phyloP scores from a whole-genome alignment of 2,329 filamentous ascomycete genomes.

The Cadophora luteo-olivacea region DNA sequence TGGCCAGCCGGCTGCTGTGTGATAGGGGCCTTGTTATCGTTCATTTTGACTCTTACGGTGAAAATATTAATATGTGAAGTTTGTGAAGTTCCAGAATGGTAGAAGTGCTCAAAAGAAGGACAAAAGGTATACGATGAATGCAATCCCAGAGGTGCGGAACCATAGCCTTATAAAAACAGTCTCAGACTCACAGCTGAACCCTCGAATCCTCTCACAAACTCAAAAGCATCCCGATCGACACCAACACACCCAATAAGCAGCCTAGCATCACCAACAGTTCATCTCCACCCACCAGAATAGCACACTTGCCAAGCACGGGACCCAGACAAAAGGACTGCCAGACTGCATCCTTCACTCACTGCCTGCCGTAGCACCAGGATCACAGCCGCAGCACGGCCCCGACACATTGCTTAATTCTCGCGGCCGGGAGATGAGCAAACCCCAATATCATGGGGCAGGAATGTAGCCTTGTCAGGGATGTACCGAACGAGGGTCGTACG shows the following conservation, averaged over 20 bases:
- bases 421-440: background rate
- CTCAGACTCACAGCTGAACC: background rate
- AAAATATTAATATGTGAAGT: background rate
- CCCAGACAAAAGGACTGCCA: conserved; percentile 1
- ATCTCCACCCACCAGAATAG: conserved; percentile 22
- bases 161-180: conserved; percentile 14
- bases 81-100: background rate
- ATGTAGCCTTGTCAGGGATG: background rate
- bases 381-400: conserved; percentile 13
- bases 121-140: background rate
- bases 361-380: background rate
- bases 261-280: conserved; percentile 1
- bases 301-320: background rate
- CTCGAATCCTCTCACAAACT: background rate
- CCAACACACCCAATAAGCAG: background rate
- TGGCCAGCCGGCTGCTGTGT: conserved; percentile 14
- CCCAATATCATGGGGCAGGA: conserved; percentile 8
- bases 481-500: conserved; percentile 4
- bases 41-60: conserved; percentile 6
- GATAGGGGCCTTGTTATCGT: conserved; percentile 6
- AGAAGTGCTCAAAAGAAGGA: background rate
- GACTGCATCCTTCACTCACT: conserved; percentile 1
- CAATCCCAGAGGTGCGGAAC: background rate
- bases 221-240: conserved; percentile 5
- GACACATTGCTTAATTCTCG: conserved; percentile 5